Conservation (phyloP, 2,329 filamentous ascomycete genomes). For the Emmonsia crescens region DNA sequence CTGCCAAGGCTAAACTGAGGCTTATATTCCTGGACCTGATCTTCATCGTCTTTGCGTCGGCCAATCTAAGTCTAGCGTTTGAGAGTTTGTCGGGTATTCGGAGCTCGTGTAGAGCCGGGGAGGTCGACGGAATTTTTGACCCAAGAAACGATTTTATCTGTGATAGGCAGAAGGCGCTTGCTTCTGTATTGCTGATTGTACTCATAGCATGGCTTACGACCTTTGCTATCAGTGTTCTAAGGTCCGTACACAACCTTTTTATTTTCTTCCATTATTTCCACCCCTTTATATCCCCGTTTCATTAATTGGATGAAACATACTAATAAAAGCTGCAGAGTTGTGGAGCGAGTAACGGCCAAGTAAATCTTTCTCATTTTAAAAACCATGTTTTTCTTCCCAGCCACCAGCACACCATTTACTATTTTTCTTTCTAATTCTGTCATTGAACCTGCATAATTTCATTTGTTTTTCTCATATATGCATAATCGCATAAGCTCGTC, state of each 20-base stretch:
- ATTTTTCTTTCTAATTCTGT: not conserved
- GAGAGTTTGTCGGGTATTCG: conserved; percentile 59
- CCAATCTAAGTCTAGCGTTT: conserved; percentile 83
- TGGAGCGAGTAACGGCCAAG: conserved; percentile 11
- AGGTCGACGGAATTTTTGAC: conserved; percentile 25
- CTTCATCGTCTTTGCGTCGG: conserved; percentile 95
- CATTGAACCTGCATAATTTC: not conserved
- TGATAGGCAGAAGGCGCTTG: conserved; percentile 56
- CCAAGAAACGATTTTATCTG: conserved; percentile 43
- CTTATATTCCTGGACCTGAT: conserved; percentile 86
- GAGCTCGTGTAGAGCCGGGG: conserved; percentile 46
- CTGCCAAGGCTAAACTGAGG: conserved; percentile 72
- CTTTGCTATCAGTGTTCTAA: conserved; percentile 56
- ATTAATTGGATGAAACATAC: not conserved
- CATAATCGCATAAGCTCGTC: not conserved
- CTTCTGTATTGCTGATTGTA: conserved; percentile 67
- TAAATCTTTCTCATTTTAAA: not conserved
- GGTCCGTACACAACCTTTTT: conserved; percentile 6
- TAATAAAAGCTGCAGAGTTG: conserved; percentile 9
- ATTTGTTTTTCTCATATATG: not conserved
- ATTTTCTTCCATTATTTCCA: not conserved
- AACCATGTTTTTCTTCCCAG: not conserved
- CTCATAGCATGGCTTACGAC: conserved; percentile 84
- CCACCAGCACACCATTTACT: not conserved
- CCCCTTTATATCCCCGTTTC: not conserved